Conservation (phyloP, 2,329 filamentous ascomycete species). For the Mycosphaerella arachidis region DNA sequence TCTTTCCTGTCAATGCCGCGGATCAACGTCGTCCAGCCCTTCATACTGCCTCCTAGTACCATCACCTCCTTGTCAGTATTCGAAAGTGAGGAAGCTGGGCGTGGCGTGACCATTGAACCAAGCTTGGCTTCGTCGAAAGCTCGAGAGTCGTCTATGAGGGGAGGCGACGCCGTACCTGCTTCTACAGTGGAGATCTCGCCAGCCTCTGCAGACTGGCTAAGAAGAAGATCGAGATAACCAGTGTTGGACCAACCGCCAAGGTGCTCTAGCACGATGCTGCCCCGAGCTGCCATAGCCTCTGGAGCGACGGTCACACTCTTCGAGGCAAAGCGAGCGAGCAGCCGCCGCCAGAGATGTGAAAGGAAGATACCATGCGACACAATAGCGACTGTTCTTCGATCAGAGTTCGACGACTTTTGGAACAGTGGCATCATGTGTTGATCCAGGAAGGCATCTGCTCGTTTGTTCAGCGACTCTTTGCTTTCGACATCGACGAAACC, state of each 20-base stretch:
- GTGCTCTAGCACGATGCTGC: conserved; percentile 44
- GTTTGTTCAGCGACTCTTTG: conserved; percentile 58
- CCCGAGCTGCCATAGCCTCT: conserved; percentile 38
- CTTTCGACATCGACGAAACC: conserved; percentile 61
- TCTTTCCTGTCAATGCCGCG: conserved; percentile 62
- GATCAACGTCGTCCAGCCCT: conserved; percentile 50
- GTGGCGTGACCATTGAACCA: not conserved
- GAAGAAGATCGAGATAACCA: conserved; percentile 50
- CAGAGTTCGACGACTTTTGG: conserved; percentile 24
- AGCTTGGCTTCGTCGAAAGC: not conserved
- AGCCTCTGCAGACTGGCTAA: conserved; percentile 4
- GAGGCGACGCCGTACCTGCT: not conserved
- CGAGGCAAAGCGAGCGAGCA: conserved; percentile 54
- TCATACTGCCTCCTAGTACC: conserved; percentile 7
- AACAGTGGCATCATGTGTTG: conserved; percentile 58
- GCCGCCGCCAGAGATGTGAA: conserved; percentile 59
- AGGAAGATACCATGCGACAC: conserved; percentile 84
- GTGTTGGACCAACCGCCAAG: conserved; percentile 63
- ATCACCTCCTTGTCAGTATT: not conserved
- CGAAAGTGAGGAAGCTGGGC: not conserved
- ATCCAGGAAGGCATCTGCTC: conserved; percentile 64
- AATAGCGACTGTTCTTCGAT: conserved; percentile 52
- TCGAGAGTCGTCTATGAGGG: not conserved
- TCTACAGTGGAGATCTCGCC: not conserved
- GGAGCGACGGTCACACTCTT: conserved; percentile 43